Evolutionary conservation across 441 rosid species (phyloP).

Genomic region (Corymbia citriodora): DNA sequence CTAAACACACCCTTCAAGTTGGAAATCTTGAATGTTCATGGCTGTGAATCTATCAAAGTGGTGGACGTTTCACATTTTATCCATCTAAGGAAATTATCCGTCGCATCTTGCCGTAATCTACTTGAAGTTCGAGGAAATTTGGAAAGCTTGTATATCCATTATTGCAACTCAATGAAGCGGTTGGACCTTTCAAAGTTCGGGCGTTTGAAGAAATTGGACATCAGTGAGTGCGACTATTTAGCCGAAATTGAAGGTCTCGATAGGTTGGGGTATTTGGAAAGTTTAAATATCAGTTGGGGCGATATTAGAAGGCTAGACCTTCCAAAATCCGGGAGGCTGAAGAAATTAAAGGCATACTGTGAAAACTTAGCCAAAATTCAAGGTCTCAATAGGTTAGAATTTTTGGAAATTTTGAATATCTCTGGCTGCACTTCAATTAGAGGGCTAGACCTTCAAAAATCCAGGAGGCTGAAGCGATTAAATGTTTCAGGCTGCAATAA

Average conservation of each 20-base stretch:
- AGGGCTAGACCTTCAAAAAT: too few relatives aligned
- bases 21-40: accelerated
- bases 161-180: accelerated
- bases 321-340: accelerated
- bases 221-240: accelerated
- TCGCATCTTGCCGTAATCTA: accelerated
- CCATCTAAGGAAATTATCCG: neutral
- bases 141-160: accelerated
- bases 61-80: neutral
- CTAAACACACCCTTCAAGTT: neutral
- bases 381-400: too few relatives aligned
- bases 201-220: neutral
- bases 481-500: too few relatives aligned
- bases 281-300: accelerated
- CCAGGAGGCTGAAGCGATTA: too few relatives aligned
- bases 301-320: too few relatives aligned
- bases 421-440: too few relatives aligned
- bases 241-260: neutral
- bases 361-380: too few relatives aligned
- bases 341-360: accelerated
- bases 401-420: too few relatives aligned
- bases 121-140: neutral
- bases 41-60: neutral
- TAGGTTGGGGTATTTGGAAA: neutral
- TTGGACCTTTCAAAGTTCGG: neutral